Conservation (phyloP, 805 yeast species). For the Tetrapisispora taiwanensis region DNA sequence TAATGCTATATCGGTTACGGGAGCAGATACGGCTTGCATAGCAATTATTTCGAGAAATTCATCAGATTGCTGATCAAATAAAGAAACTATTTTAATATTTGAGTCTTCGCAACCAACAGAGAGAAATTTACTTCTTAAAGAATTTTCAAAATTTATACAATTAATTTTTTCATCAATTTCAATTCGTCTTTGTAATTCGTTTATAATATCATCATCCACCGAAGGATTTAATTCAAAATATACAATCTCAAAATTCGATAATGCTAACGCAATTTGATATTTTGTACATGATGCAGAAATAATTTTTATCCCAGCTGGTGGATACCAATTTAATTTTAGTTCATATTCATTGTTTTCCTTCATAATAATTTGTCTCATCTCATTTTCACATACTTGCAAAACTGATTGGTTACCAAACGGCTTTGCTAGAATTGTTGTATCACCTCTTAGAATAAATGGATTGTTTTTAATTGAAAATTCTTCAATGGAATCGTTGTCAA, state of each 20-base stretch:
- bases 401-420: conserved; percentile 56
- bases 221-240: conserved; percentile 63
- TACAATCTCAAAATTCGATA: conserved; percentile 64
- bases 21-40: conserved; percentile 56
- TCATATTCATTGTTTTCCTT: conserved; percentile 10
- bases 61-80: conserved; percentile 36
- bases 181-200: conserved; percentile 57
- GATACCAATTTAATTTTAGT: conserved; percentile 57
- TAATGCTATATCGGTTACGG: conserved; percentile 31
- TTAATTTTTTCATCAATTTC: conserved; percentile 45
- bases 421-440: conserved; percentile 56
- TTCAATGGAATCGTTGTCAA: conserved; percentile 45
- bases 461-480: conserved; percentile 60
- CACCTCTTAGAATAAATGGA: conserved; percentile 45
- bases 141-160: conserved; percentile 40
- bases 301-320: conserved; percentile 68
- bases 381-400: conserved; percentile 64
- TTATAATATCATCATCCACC: conserved; percentile 43
- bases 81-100: conserved; percentile 56
- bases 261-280: conserved; percentile 57
- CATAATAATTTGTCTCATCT: conserved; percentile 48
- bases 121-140: conserved; percentile 41
- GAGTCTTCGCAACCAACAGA: conserved; percentile 65
- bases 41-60: conserved; percentile 51
- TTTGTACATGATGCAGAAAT: conserved; percentile 50